These are phyloP conservation scores for Stagonosporopsis cucurbitacearum DNA, from an alignment of 2,329 filamentous ascomycete species.

Conservation along the genomic window DNA sequence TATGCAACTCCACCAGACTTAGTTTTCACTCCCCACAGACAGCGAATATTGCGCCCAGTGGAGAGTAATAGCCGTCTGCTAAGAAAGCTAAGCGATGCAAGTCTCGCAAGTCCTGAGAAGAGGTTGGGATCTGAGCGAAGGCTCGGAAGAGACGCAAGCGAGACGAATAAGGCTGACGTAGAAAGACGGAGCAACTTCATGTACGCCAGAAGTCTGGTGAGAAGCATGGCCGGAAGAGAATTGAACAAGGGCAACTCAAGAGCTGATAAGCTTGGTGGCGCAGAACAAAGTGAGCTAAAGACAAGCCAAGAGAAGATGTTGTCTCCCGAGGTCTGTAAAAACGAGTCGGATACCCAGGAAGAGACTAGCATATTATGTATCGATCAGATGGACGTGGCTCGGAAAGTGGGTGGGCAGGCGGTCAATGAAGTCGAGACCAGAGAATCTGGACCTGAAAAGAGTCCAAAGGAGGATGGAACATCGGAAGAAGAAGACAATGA, in stretches of 20 bases:
- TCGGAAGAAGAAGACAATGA: constrained; percentile 30
- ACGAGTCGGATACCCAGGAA: constrained; percentile 29
- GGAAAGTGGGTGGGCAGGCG: constrained; percentile 15
- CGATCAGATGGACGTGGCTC: constrained; percentile 28
- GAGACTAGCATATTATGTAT: constrained; percentile 43
- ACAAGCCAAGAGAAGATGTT: constrained; percentile 10
- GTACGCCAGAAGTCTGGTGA: constrained; percentile 41
- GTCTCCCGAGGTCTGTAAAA: constrained; percentile 13
- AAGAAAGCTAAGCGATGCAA: constrained; percentile 38
- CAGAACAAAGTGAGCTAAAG: constrained; percentile 13
- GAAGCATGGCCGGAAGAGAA: constrained; percentile 34
- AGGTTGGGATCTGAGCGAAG: constrained; percentile 24
- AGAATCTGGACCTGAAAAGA: constrained; percentile 11
- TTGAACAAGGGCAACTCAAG: constrained; percentile 17
- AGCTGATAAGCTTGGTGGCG: constrained; percentile 23
- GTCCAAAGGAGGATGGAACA: neutral
- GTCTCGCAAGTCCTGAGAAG: constrained; percentile 39
- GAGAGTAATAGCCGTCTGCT: constrained; percentile 41
- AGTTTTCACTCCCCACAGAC: constrained; percentile 36
- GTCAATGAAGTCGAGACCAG: constrained; percentile 5
- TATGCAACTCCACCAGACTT: constrained; percentile 9
- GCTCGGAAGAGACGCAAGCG: constrained; percentile 21
- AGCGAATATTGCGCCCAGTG: constrained; percentile 43
- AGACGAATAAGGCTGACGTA: constrained; percentile 25
- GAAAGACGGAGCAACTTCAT: constrained; percentile 24